A percentile compares a stretch with the other conserved stretches of the same genome.
Evolutionary conservation across 495 filamentous ascomycete species (phyloP).

Genomic region (Hyaloscypha finlandica): DNA sequence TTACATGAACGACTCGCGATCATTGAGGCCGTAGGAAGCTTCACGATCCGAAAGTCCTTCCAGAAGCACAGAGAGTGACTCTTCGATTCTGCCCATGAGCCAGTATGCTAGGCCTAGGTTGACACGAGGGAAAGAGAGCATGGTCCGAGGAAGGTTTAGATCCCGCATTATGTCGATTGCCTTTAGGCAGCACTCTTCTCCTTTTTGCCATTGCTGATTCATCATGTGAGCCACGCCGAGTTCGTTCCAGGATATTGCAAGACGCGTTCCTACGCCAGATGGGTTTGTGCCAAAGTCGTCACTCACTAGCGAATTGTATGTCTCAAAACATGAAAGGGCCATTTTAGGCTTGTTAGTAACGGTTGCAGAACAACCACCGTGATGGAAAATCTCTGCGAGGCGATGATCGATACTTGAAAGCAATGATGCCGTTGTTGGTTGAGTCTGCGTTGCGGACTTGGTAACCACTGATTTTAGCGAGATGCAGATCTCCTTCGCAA

Average conservation of each 20-base stretch:
- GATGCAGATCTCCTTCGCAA: too few relatives aligned
- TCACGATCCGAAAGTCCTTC: constrained; percentile 26
- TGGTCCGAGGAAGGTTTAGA: too few relatives aligned
- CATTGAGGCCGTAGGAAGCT: constrained; percentile 17
- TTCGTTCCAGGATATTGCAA: not conserved
- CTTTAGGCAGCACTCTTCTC: constrained; percentile 5
- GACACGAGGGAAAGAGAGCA: not conserved
- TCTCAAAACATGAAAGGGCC: constrained; percentile 8
- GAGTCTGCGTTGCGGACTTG: too few relatives aligned
- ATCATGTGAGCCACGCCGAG: constrained; percentile 11
- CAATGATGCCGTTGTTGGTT: too few relatives aligned
- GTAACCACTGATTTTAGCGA: too few relatives aligned
- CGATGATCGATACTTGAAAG: too few relatives aligned
- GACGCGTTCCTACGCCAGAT: not conserved
- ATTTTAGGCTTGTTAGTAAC: too few relatives aligned
- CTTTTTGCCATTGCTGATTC: too few relatives aligned
- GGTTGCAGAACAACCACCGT: too few relatives aligned
- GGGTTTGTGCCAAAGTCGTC: too few relatives aligned
- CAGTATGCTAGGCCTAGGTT: constrained; percentile 35
- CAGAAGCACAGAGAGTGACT: constrained; percentile 29
- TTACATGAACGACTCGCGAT: constrained; percentile 33
- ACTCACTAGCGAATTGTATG: too few relatives aligned
- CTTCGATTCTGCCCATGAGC: constrained; percentile 24
- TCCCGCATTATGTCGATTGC: constrained; percentile 2
- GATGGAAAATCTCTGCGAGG: too few relatives aligned